Base-by-base conservation (phyloP, 805 yeast species). In the Kuraishia hungarica region DNA sequence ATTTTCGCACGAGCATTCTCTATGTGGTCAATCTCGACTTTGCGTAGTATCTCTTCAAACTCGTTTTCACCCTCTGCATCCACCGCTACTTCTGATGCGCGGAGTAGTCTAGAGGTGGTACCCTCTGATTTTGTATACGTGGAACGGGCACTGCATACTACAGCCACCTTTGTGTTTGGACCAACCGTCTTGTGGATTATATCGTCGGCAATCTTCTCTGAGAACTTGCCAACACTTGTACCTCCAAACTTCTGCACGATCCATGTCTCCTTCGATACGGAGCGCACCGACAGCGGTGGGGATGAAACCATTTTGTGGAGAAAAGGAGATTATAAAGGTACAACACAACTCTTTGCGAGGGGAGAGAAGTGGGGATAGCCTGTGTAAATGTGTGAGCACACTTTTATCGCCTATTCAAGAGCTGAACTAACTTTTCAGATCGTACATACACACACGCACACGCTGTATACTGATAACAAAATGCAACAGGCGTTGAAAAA, bases 231-330 rank as follows among this genome's bases (percentile, higher is more conserved):
- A 35, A 94, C 97, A 51, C 94, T 85, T 17, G 99, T 94, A 54
- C 99, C 99, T 52, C 99, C 99, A 65, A 89, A 94, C 71, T 94
- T 94, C 70, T 94, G 99, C 6, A 94, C 87, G 2, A 87, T 69
- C 92, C 93, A 86, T 19, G 80, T 80, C 19, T 62, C 59, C 48
- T 48, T 51, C 29, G n/a, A 46, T 24, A 51, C 29, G 39, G 53
- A 51, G 26, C 50, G 51, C 2, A 23, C 20, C 5, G 51, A 49
- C 20, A 28, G 20, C 23, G 49, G 24, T 20, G 49, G 24, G n/a
- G 49, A 47, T 17, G 24, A 10, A n/a, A 21, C 24, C 49, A 47
- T 47, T 20, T 20, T 47, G 22, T 47, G 49, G 21, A 22, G 49
- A 8, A 6, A 43, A 43, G 19, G 15, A n/a, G n/a, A n/a, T n/a